phyloP scores from a whole-genome alignment of 2,329 filamentous ascomycete genomes.

The Polytolypa hystricis region DNA sequence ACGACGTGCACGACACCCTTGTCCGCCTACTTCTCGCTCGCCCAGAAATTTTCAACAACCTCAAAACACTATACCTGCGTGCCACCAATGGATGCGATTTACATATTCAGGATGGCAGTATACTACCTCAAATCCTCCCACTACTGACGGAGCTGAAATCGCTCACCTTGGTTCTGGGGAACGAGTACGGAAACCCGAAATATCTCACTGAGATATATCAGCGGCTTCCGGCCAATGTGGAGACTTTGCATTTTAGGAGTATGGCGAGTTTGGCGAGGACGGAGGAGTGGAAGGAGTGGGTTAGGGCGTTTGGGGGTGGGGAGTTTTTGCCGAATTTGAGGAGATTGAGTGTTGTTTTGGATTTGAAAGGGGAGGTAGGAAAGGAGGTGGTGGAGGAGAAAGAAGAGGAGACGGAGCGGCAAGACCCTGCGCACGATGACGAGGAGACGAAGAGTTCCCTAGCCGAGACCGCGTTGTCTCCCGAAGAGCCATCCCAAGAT shows the following conservation, averaged over 20 bases:
- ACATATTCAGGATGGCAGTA: background rate
- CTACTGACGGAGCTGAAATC: background rate
- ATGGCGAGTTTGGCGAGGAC: background rate
- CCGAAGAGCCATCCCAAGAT: background rate
- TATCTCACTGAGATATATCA: background rate
- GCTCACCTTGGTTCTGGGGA: background rate
- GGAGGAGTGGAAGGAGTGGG: background rate
- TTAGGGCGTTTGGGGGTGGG: background rate
- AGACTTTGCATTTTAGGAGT: background rate
- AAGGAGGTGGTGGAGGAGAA: background rate
- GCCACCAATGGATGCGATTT: background rate
- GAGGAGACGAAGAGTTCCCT: background rate
- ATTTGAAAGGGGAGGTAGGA: too few relatives aligned
- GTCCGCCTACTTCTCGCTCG: background rate
- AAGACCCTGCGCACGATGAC: background rate
- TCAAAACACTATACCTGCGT: background rate
- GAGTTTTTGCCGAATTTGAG: background rate
- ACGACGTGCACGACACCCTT: background rate
- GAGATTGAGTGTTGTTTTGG: background rate
- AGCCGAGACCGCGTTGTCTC: background rate
- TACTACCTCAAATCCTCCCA: background rate
- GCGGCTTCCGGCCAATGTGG: background rate
- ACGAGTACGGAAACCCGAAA: background rate
- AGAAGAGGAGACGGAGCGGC: background rate
- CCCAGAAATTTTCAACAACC: background rate